Base-by-base conservation (phyloP, 202 grass and related monocot genomes). In the Digitaria exilis region DNA sequence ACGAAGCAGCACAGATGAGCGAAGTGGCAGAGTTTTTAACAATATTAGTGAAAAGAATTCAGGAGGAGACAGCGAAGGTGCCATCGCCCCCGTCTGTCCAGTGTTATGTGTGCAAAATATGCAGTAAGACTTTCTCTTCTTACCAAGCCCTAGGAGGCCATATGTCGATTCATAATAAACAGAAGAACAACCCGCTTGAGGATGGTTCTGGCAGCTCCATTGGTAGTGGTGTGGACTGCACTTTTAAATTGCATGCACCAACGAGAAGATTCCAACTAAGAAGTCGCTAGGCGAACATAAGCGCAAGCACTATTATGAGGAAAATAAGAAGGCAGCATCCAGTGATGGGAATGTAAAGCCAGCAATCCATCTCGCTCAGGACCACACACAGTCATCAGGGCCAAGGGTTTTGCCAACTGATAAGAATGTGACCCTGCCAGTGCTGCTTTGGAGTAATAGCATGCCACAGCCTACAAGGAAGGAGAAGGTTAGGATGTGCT, bases 111-210 rank as follows among this genome's bases (percentile, higher is more conserved):
- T 79, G 76, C 44, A 66, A 28, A 25, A 39, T 21, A 39, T 54
- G 77, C 77, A 52, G 18, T 26, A 68, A 55, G 32, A 4, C 1
- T 5, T 66, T 66, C 62, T 16, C 21, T 35, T 66, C 76, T 4
- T 52, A 52, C 30, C 21, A 52, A 15, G 77, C 45, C n/a, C n/a
- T n/a, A n/a, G n/a, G n/a, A n/a, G n/a, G n/a, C n/a, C n/a, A n/a
- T n/a, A n/a, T n/a, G n/a, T 69, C 77, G 25, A 21, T 9, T 28
- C 63, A 80, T 28, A 80, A 55, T 15, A 80, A 80, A 32, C 31
- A 0, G 9, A 68, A 28, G 63, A 25, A 39, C 2, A 52, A 0
- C 32, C 15, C 11, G 8, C 32, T 26, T 54, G 31, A 55, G 15
- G 48, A 4, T 0, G 2, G 4, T 4, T 1, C 77, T 41, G 30